phyloP scores from a whole-genome alignment of 306 rosid species.

The Sophora flavescens region DNA sequence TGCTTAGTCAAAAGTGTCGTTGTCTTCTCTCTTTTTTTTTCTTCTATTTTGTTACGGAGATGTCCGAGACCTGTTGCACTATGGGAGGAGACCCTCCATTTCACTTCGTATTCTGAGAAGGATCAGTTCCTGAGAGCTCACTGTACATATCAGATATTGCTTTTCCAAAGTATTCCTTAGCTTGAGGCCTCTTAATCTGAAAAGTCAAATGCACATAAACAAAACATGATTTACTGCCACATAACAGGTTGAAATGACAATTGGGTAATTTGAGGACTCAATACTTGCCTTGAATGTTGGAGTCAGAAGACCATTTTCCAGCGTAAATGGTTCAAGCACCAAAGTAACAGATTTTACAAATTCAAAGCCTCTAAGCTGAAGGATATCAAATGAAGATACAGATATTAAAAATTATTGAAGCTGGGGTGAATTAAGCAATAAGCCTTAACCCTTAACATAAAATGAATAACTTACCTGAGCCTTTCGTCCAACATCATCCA shows the following conservation, averaged over 20 bases:
- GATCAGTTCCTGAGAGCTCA: conserved; percentile 71
- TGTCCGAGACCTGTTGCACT: conserved; percentile 24
- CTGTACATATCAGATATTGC: conserved; percentile 81
- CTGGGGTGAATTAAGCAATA: not conserved
- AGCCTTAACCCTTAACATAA: conserved; percentile 3
- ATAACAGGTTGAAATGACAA: conserved; percentile 14
- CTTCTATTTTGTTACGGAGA: too few species aligned
- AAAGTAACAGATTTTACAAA: conserved; percentile 81
- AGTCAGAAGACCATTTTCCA: conserved; percentile 92
- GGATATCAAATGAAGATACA: conserved; percentile 38
- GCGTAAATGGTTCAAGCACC: conserved; percentile 75
- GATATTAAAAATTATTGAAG: not conserved
- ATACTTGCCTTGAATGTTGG: conserved; percentile 94
- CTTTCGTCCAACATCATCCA: conserved; percentile 87
- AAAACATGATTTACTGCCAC: conserved; percentile 19
- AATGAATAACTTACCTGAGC: conserved; percentile 72
- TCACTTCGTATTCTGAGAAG: conserved; percentile 53
- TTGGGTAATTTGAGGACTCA: conserved; percentile 9
- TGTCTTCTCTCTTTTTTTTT: not conserved
- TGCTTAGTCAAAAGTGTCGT: conserved; percentile 1
- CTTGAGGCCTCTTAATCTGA: conserved; percentile 96
- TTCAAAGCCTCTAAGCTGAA: conserved; percentile 97
- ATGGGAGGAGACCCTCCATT: conserved; percentile 34
- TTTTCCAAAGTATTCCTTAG: conserved; percentile 74
- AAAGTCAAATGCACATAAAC: conserved; percentile 30